phyloP scores from a whole-genome alignment of 805 yeast species.

The Wickerhamomyces tratensis region DNA sequence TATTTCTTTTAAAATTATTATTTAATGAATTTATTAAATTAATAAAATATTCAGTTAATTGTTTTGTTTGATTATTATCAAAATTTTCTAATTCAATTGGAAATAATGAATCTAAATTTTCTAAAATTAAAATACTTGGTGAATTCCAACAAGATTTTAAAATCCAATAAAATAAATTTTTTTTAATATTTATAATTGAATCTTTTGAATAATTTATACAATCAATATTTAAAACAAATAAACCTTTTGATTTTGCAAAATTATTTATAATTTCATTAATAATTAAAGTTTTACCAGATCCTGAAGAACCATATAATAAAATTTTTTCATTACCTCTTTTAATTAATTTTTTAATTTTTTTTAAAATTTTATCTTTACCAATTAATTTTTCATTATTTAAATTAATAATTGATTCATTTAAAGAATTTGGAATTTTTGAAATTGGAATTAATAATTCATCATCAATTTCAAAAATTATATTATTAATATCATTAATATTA shows the following conservation, averaged over 20 bases:
- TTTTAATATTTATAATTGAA: constrained; percentile 34
- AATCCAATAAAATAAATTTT: constrained; percentile 32
- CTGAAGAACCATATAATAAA: constrained; percentile 63
- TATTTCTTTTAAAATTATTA: constrained; percentile 23
- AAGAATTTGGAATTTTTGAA: constrained; percentile 9
- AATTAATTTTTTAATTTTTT: constrained; percentile 28
- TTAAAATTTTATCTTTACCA: constrained; percentile 44
- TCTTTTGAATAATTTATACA: constrained; percentile 54
- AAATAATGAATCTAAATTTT: constrained; percentile 66
- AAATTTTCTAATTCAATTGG: constrained; percentile 50
- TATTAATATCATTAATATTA: constrained; percentile 8
- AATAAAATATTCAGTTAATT: constrained; percentile 53
- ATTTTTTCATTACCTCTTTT: constrained; percentile 42
- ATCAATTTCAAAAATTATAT: constrained; percentile 36
- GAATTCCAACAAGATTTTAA: constrained; percentile 64
- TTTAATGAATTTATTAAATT: constrained; percentile 31
- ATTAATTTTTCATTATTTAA: constrained; percentile 35
- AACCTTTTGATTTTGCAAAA: constrained; percentile 25
- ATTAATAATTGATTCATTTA: too few relatives aligned
- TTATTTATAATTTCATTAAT: constrained; percentile 30
- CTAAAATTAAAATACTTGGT: constrained; percentile 68
- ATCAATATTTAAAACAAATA: constrained; percentile 38
- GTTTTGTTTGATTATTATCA: constrained; percentile 53
- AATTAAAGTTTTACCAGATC: constrained; percentile 71
- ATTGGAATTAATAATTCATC: constrained; percentile 26